Evolutionary conservation across 305 asterid species (phyloP).

Genomic region (Coffea humblotiana): DNA sequence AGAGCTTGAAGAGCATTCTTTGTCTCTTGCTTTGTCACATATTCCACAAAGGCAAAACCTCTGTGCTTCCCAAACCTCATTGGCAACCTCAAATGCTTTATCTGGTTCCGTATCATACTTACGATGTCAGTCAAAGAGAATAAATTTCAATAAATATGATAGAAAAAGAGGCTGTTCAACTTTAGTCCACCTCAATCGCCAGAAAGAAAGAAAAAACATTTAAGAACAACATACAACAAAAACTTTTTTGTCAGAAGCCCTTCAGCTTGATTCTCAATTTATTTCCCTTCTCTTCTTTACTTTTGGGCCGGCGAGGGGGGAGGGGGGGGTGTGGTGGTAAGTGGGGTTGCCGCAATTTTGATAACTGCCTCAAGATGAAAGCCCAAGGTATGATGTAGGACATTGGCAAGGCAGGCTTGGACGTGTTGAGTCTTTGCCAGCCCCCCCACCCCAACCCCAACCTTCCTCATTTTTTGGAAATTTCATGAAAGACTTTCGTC

Average conservation of each 20-base stretch:
- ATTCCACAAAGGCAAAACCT: slow-evolving; percentile 95
- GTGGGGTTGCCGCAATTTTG: background rate
- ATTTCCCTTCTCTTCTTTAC: no score
- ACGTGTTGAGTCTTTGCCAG: no score
- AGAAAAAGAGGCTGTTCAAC: background rate
- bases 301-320: background rate
- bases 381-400: no score
- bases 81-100: slow-evolving; percentile 80
- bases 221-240: background rate
- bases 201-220: background rate
- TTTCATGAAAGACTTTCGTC: background rate
- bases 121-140: background rate
- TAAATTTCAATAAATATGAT: background rate
- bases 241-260: background rate
- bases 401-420: background rate
- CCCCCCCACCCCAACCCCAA: no score
- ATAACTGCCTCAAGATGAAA: background rate
- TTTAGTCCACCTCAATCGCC: background rate
- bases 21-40: slow-evolving; percentile 84
- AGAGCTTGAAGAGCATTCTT: slow-evolving; percentile 77
- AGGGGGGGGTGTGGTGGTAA: no score
- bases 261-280: background rate
- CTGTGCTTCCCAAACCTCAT: slow-evolving; percentile 75
- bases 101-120: slow-evolving; percentile 40
- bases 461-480: no score